phyloP scores from a whole-genome alignment of 371 early-diverging fungal genomes.

The Dipsacomyces acuminosporus region DNA sequence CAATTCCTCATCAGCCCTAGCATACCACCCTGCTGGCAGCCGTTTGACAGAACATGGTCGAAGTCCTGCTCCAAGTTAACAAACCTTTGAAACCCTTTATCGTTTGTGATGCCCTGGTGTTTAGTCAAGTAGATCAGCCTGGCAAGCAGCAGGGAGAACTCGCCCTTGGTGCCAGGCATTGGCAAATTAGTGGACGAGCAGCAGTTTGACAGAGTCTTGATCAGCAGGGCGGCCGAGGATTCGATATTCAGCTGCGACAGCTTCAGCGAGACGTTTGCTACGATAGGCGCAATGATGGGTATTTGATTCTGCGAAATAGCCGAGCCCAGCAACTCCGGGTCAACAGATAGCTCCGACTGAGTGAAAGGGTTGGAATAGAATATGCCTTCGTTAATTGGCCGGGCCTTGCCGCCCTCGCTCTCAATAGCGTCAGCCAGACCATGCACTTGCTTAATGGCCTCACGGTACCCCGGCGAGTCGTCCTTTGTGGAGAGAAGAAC shows the following conservation, averaged over 20 bases:
- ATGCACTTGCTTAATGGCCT: constrained; percentile 47
- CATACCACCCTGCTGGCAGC: constrained; percentile 11
- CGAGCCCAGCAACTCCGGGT: constrained; percentile 16
- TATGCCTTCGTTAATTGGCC: constrained; percentile 56
- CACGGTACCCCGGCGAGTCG: constrained; percentile 17
- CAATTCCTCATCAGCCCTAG: constrained; percentile 46
- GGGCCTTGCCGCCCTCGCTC: constrained; percentile 67
- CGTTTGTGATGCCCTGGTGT: constrained; percentile 7
- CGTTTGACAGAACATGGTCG: constrained; percentile 25
- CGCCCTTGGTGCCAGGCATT: constrained; percentile 54
- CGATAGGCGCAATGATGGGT: constrained; percentile 24
- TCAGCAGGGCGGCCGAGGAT: constrained; percentile 47
- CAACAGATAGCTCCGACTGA: constrained; percentile 5
- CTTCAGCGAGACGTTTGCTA: constrained; percentile 23
- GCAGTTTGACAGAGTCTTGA: constrained; percentile 47
- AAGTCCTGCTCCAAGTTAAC: constrained; percentile 69
- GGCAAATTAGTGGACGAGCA: constrained; percentile 49
- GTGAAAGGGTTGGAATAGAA: constrained; percentile 39
- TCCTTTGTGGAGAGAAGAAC: constrained; percentile 13
- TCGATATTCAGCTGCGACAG: constrained; percentile 38
- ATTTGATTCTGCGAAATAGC: constrained; percentile 41
- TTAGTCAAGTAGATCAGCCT: constrained; percentile 43
- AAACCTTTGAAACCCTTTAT: constrained; percentile 50
- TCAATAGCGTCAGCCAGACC: constrained; percentile 70
- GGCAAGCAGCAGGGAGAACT: constrained; percentile 49